Conservation (phyloP, 2,329 filamentous ascomycete genomes). For the Colletotrichum echinochloae region DNA sequence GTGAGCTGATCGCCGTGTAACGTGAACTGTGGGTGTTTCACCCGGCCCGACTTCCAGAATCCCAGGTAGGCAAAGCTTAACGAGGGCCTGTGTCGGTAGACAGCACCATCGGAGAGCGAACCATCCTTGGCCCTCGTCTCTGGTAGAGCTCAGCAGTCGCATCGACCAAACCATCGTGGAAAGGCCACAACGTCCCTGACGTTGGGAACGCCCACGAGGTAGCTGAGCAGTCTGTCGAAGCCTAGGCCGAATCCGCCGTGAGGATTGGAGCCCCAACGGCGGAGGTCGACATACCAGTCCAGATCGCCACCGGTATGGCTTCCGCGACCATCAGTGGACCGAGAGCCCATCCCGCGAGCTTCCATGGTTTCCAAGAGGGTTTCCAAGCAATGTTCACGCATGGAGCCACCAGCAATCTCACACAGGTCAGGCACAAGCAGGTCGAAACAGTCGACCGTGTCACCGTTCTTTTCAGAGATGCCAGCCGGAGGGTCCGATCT, state of each 20-base stretch:
- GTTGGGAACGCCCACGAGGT: constrained; percentile 83
- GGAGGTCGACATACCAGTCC: constrained; percentile 89
- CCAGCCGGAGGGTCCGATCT: constrained; percentile 47
- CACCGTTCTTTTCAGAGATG: constrained; percentile 41
- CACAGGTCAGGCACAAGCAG: constrained; percentile 87
- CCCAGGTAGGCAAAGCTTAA: constrained; percentile 56
- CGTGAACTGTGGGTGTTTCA: constrained; percentile 21
- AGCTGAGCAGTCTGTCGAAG: constrained; percentile 87
- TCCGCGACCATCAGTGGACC: constrained; percentile 42
- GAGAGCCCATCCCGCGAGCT: constrained; percentile 69
- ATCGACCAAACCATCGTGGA: constrained; percentile 77
- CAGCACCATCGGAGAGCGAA: not conserved
- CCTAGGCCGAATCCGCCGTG: constrained; percentile 93
- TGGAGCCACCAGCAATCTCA: constrained; percentile 88
- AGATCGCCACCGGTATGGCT: constrained; percentile 54
- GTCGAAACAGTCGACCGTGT: constrained; percentile 90
- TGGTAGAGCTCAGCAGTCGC: constrained; percentile 62
- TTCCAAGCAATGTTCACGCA: constrained; percentile 84
- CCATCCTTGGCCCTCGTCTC: not conserved
- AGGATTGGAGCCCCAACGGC: constrained; percentile 90
- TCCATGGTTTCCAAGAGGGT: constrained; percentile 78
- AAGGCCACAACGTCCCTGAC: constrained; percentile 89
- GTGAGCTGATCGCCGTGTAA: constrained; percentile 17
- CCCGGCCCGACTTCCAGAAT: constrained; percentile 43
- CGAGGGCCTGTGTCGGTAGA: constrained; percentile 43